Evolutionary conservation across 2,329 filamentous ascomycete species (phyloP), one percentile per base, ranked within the genome.

Genomic region (Teratosphaeria epicoccoides): DNA sequence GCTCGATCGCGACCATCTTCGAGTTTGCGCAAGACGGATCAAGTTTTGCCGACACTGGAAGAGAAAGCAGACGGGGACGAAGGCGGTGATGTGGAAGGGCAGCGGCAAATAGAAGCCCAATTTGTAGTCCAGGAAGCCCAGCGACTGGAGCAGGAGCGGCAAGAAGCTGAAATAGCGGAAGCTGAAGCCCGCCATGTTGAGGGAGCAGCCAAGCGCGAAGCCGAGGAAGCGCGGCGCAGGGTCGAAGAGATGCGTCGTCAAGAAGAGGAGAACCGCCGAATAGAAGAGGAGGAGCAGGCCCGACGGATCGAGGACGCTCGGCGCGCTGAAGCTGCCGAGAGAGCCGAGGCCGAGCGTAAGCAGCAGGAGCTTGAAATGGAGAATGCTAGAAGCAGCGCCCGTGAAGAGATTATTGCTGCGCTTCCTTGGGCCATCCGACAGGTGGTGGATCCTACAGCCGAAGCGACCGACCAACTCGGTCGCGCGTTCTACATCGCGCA

Each of bases 1-100:
- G 58, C 56, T 22, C 55, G 62, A 23, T 55, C 61, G 28, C 58
- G 59, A 24, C 60, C 59, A 37, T 64, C 62, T 24, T 61, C 61
- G 7, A 50, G 49, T 50, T 50, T 61, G 17, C 58, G 61, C 11
- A 48, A 54, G 14, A 49, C 43, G 5, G 62, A 63, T 11, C 52
- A 54, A 10, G 50, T 51, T 9, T 40, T 63, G 43, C 57, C 63
- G 7, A 57, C 55, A 12, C 24, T 65, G 33, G 58, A 61, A 9
- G 62, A 64, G 47, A 59, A 23, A 22, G 54, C 55, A 20, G 54
- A 57, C 23, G 55, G 57, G 11, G 50, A 48, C 49, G 52, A 45
- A 14, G 37, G 47, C 17, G 10, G 50, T 47, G 49, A 50, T 11
- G 43, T 29, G 17, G 29, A 52, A 23, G 49, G 26, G 50, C 52